Evolutionary conservation across 305 asterid genomes (phyloP).

Genomic region (Salvia sclarea): DNA sequence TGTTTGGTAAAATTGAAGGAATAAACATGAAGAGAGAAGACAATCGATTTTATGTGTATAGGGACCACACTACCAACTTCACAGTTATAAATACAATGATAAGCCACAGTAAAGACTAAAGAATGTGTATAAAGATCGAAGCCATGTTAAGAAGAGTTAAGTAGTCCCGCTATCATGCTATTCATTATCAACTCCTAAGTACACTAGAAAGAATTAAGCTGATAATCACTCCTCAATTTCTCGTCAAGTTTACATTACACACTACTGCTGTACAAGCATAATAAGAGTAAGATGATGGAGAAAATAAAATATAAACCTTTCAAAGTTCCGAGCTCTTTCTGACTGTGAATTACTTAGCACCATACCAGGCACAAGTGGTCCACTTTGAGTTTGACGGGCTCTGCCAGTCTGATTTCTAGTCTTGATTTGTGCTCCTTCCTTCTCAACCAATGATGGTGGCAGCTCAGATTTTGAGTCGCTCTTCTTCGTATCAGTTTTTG

Average conservation of each 20-base stretch:
- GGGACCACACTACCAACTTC: conserved; percentile 19
- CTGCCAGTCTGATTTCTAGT: conserved; percentile 56
- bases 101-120: background rate
- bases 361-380: conserved; percentile 86
- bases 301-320: conserved; percentile 60
- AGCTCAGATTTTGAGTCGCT: conserved; percentile 57
- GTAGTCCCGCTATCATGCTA: conserved; percentile 1
- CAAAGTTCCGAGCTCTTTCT: conserved; percentile 64
- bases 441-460: conserved; percentile 58
- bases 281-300: conserved; percentile 34
- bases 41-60: background rate
- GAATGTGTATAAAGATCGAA: background rate
- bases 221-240: conserved; percentile 4
- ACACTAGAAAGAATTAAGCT: background rate
- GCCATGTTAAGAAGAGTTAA: conserved; percentile 5
- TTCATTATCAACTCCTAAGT: conserved; percentile 9
- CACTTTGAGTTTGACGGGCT: conserved; percentile 94
- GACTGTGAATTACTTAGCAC: conserved; percentile 68
- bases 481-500: conserved; percentile 45
- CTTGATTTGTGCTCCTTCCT: conserved; percentile 56
- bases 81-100: conserved; percentile 12
- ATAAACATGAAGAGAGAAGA: background rate
- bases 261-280: conserved; percentile 22
- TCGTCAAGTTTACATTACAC: conserved; percentile 3
- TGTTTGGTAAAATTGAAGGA: background rate